phyloP scores from a whole-genome alignment of 345 rosid species.

The Ricinus communis region DNA sequence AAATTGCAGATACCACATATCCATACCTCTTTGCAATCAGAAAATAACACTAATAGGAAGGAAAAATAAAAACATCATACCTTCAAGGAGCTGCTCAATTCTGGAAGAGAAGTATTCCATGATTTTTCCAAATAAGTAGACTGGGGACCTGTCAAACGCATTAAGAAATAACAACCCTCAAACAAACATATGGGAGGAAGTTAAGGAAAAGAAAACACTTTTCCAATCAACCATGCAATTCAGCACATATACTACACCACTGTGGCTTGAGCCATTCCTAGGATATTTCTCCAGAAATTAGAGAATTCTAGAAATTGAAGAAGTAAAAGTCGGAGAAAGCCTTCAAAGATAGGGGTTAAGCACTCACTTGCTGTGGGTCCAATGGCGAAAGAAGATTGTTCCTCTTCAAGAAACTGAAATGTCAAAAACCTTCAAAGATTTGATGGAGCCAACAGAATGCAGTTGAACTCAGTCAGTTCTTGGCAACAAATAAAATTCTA shows the following conservation, averaged over 20 bases:
- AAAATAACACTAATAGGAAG: not conserved
- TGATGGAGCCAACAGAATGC: constrained; percentile 17
- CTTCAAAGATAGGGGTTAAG: constrained; percentile 11
- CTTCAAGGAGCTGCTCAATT: constrained; percentile 59
- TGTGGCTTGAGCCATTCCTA: constrained; percentile 2
- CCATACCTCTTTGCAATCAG: not conserved
- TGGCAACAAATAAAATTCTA: constrained; percentile 1
- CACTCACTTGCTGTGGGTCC: constrained; percentile 42
- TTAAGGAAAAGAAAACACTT: constrained; percentile 10
- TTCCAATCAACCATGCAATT: not conserved
- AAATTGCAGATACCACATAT: not conserved
- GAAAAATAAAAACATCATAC: constrained; percentile 31
- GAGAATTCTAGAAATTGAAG: not conserved
- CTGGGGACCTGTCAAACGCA: constrained; percentile 46
- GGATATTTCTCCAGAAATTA: not conserved
- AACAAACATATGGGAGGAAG: constrained; percentile 8
- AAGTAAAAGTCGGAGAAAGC: not conserved
- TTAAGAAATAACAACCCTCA: constrained; percentile 17
- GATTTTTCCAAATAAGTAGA: constrained; percentile 36
- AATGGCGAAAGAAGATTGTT: constrained; percentile 35
- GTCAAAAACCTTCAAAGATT: constrained; percentile 68
- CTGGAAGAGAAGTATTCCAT: constrained; percentile 39
- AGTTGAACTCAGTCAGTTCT: constrained; percentile 21
- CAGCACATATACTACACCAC: not conserved
- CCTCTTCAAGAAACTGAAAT: constrained; percentile 60